phyloP scores from a whole-genome alignment of 768 basidiomycete species.

The Cystofilobasidium macerans region DNA sequence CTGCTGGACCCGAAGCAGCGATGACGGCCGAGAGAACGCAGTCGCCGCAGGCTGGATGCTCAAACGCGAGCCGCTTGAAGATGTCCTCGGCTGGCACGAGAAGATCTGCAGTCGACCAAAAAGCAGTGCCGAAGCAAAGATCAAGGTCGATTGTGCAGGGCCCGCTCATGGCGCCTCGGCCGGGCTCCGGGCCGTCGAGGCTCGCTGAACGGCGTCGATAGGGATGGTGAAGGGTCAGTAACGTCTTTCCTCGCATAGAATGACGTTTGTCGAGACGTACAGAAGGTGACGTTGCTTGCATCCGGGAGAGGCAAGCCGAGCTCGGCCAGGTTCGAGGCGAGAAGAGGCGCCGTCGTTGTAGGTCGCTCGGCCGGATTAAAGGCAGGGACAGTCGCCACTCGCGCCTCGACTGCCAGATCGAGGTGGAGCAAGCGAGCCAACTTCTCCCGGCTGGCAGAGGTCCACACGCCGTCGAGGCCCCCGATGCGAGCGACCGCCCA shows the following conservation, averaged over 20 bases:
- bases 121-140: constrained; percentile 36
- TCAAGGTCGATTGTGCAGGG: constrained; percentile 33
- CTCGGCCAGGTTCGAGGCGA: constrained; percentile 30
- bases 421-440: neutral
- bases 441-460: neutral
- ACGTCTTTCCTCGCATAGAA: too few species aligned
- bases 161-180: neutral
- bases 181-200: constrained; percentile 19
- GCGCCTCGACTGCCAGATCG: constrained; percentile 30
- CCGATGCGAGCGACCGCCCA: constrained; percentile 34
- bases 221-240: too few species aligned
- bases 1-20: neutral
- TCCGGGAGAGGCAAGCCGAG: constrained; percentile 35
- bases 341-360: constrained; percentile 30
- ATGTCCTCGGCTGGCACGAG: constrained; percentile 31
- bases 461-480: constrained; percentile 14
- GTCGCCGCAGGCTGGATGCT: constrained; percentile 37
- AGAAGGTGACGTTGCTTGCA: constrained; percentile 34
- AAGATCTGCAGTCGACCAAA: constrained; percentile 27
- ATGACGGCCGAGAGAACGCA: constrained; percentile 27
- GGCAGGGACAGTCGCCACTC: constrained; percentile 32
- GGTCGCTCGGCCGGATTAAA: constrained; percentile 32
- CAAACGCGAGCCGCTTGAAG: constrained; percentile 37
- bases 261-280: constrained; percentile 21
- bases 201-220: constrained; percentile 6